phyloP scores from a whole-genome alignment of 139 green algal species.

The Asterochloris sp. region DNA sequence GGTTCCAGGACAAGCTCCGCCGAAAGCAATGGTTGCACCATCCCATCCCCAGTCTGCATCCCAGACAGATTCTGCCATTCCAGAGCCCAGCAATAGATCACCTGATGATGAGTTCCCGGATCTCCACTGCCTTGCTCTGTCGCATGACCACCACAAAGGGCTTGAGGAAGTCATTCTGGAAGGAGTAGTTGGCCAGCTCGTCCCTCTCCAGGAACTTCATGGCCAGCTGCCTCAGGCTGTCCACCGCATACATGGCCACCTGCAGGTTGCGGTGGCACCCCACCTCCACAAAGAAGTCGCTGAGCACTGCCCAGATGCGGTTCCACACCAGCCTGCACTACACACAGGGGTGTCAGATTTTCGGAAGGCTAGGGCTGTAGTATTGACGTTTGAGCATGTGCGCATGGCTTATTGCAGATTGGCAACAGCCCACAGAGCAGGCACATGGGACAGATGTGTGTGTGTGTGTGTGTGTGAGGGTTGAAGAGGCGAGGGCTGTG shows the following conservation, averaged over 20 bases:
- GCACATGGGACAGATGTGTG: background rate
- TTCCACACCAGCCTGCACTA: constrained; percentile 87
- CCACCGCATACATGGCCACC: constrained; percentile 92
- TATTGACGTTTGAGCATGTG: too few species aligned
- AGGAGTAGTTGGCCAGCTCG: constrained; percentile 98
- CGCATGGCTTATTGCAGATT: background rate
- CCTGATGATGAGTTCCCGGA: constrained; percentile 97
- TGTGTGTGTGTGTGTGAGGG: too few species aligned
- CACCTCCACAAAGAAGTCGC: constrained; percentile 90
- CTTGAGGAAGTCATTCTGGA: constrained; percentile 99
- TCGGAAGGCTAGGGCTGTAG: too few species aligned
- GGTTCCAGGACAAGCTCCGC: too few species aligned
- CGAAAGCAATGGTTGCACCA: too few species aligned
- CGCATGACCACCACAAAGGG: constrained; percentile 98
- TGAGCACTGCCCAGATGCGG: constrained; percentile 91
- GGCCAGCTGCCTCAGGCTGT: constrained; percentile 75
- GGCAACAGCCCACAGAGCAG: background rate
- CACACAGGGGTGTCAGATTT: background rate
- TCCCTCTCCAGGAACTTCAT: constrained; percentile 97
- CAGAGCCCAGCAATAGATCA: constrained; percentile 33
- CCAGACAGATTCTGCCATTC: too few species aligned
- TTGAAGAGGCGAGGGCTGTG: too few species aligned
- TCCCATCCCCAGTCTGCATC: too few species aligned
- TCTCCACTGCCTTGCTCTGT: constrained; percentile 76
- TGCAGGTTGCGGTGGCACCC: constrained; percentile 74